Base-by-base conservation (phyloP, 148 eudicot species). In the Cornus controversa region DNA sequence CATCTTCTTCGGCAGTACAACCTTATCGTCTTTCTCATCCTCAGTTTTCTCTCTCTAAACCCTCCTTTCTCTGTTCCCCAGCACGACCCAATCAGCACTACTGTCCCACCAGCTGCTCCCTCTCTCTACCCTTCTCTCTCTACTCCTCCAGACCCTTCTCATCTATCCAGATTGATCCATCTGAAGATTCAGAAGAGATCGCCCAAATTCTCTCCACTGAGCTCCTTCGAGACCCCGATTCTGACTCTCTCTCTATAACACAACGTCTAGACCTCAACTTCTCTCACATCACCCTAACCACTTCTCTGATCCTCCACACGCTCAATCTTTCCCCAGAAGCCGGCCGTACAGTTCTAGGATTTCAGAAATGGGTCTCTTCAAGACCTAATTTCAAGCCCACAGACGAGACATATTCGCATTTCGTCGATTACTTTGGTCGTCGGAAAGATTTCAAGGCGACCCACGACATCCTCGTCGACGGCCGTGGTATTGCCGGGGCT, bases 381-480 rank as follows among this genome's bases (percentile, higher is more conserved):
- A 81, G 85, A 31, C 78, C 89, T 1, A 69, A 79, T 24, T 88
- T 87, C 26, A 31, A 77, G 11, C 63, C 75, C 10, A 71, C 60
- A 22, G 97, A 92, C 47, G 89, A 91, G 82, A 77, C 86, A 18
- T 68, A 80, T 11, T 86, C 92, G 1, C 80, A 72, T 50, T 93
- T 93, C 36, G 77, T 90, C 36, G 84, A 89, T 73, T 92, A 85
- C 68, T 90, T 92, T 22, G 98, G 98, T 37, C 85, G 94, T 23
- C 80, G 91, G 58, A 86, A 90, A 26, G 98, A 94, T 84, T 94
- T 94, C 36, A 94, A 94, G 81, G 85, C 91, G 0, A 68, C 84
- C 66, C 79, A 86, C 58, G 90, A 87, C 31, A 42, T 94, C n/a
- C 83, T 94, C 53, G 72, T 78, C 26, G 75, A 77, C 54, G 84